A percentile compares a stretch with the other conserved stretches of the same genome.
Evolutionary conservation across 108 stramenopile species (phyloP).

Genomic region (Cyclostephanos tholiformis): DNA sequence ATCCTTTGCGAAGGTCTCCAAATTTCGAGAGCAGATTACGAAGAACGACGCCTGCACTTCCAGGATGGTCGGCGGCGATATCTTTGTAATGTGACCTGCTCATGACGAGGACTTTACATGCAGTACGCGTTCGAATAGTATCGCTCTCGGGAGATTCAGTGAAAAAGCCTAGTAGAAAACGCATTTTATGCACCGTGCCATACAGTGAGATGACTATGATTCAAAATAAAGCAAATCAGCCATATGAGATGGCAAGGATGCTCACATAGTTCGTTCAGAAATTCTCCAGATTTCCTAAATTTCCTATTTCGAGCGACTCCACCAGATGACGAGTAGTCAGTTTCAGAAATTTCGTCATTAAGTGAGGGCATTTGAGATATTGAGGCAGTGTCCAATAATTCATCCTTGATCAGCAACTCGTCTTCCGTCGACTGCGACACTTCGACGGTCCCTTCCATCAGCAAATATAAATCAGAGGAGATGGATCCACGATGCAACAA

Average conservation of each 20-base stretch:
- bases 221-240: neutral
- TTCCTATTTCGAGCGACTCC: constrained; percentile 34
- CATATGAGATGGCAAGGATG: neutral
- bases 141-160: constrained; percentile 59
- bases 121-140: constrained; percentile 39
- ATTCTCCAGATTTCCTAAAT: constrained; percentile 58
- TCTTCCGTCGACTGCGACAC: constrained; percentile 21
- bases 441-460: constrained; percentile 54
- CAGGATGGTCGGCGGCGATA: constrained; percentile 53
- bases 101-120: constrained; percentile 59
- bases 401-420: constrained; percentile 51
- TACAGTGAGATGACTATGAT: neutral
- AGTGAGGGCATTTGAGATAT: too few species aligned
- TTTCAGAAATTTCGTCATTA: neutral
- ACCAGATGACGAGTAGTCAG: neutral
- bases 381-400: constrained; percentile 32
- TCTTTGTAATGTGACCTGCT: constrained; percentile 49
- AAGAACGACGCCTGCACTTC: constrained; percentile 48
- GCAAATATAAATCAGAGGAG: constrained; percentile 51
- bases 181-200: neutral
- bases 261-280: neutral
- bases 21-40: constrained; percentile 56
- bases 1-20: constrained; percentile 8
- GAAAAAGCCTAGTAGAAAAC: constrained; percentile 41
- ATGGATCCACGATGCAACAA: constrained; percentile 51